Evolutionary conservation across 257 asterid genomes (phyloP), one percentile per base, ranked within the genome.

Genomic region (Solanum acaule): DNA sequence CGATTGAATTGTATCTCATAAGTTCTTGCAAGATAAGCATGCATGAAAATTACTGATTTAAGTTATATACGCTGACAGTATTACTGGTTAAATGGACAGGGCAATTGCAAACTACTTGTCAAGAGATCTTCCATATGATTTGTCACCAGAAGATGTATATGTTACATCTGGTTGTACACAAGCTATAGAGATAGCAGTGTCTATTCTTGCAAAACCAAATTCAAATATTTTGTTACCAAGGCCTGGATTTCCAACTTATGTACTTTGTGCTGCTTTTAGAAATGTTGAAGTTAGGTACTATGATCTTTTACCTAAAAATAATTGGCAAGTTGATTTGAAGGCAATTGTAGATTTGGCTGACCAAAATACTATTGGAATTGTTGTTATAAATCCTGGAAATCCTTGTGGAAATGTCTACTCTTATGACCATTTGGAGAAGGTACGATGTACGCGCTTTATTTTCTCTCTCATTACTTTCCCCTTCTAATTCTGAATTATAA

Each of bases 371-470:
- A 90, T 95, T 14, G 98, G 92, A 6, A 89, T 96, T 72, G 98
- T 93, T 13, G 73, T 95, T 88, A 96, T 96, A 77, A 96, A 96
- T 90, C 99, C 98, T 0, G 99, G 98, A 18, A 96, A 95, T 92
- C 99, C 99, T 3, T 96, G 99, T 90, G 99, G 99, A 70, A 96
- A 92, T 85, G 99, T 96, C 22, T 95, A 94, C 56, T 82, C 93
- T 1, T 89, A 92, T 67, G 93, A 91, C 15, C 98, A 96, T 90
- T 89, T 96, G 18, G 87, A 94, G 90, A 90, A 95, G 98, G 98
- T 94, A 71, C 2, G 6, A 2, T 6, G 59, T 3, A 33, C 27
- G 12, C 75, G 2, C 2, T 77, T 71, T 35, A 31, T 86, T 76
- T 46, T 27, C 65, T 56, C n/a, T 56, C 2, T 78, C 79, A 6